Conservation (phyloP, 768 basidiomycete species). For the Mycena vulgaris region DNA sequence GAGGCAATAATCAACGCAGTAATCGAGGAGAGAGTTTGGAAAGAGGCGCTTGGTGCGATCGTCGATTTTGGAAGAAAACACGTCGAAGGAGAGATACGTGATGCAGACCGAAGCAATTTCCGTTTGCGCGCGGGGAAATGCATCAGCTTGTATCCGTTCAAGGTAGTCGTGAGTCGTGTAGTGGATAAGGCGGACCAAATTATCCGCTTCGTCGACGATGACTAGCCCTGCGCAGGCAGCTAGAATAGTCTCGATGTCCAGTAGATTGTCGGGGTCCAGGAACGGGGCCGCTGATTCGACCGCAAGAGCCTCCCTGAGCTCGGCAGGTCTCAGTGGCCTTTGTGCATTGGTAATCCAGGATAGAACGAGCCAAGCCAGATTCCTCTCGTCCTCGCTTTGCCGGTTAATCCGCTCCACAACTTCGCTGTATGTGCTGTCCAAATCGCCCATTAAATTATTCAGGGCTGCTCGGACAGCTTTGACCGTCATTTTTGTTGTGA, state of each 20-base stretch:
- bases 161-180: constrained; percentile 21
- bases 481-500: too few species aligned
- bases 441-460: too few species aligned
- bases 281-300: not conserved
- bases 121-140: not conserved
- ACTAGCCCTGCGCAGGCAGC: constrained; percentile 16
- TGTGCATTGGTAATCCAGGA: constrained; percentile 13
- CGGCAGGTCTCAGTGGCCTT: not conserved
- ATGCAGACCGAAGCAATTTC: not conserved
- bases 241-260: too few species aligned
- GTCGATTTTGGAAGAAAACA: not conserved
- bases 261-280: constrained; percentile 16
- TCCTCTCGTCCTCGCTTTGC: constrained; percentile 10
- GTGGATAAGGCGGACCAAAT: constrained; percentile 7
- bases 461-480: too few species aligned
- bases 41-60: not conserved
- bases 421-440: too few species aligned
- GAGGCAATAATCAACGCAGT: constrained; percentile 3
- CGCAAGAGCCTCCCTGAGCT: constrained; percentile 16
- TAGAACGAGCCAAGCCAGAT: not conserved
- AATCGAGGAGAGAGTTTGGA: constrained; percentile 11
- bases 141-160: not conserved
- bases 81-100: constrained; percentile 1
- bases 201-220: not conserved
- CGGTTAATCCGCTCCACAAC: constrained; percentile 1